A percentile compares a stretch with the other conserved stretches of the same genome.
Conservation (phyloP, 306 rosid genomes). For the Prunus campanulata region DNA sequence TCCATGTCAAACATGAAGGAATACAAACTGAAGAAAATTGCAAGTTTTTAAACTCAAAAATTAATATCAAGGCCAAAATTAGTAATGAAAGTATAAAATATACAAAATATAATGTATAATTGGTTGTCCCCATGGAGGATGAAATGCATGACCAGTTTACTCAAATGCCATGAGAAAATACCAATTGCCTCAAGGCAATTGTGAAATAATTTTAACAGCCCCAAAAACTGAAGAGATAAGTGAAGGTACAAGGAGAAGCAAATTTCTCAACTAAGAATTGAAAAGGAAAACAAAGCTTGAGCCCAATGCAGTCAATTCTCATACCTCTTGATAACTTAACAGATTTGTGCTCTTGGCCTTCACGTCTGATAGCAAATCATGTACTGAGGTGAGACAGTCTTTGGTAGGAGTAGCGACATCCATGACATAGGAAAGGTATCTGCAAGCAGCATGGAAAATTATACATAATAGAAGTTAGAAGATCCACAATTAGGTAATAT, state of each 20-base stretch:
- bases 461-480: not conserved
- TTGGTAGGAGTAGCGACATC: conserved; percentile 47
- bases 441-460: not conserved
- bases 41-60: not conserved
- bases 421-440: conserved; percentile 39
- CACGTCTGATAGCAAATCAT: conserved; percentile 27
- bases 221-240: no score
- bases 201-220: no score
- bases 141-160: not conserved
- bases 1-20: not conserved
- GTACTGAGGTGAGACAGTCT: conserved; percentile 29
- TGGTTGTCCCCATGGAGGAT: not conserved
- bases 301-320: not conserved
- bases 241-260: not conserved
- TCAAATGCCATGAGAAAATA: not conserved
- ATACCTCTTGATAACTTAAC: conserved; percentile 36
- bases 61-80: not conserved
- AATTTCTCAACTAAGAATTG: not conserved
- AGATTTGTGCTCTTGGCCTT: conserved; percentile 21
- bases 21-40: not conserved
- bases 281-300: not conserved
- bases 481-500: not conserved
- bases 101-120: not conserved
- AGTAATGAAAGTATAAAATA: not conserved
- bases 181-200: not conserved